phyloP scores from a whole-genome alignment of 805 yeast genomes.

The Ogataea ganodermae region DNA sequence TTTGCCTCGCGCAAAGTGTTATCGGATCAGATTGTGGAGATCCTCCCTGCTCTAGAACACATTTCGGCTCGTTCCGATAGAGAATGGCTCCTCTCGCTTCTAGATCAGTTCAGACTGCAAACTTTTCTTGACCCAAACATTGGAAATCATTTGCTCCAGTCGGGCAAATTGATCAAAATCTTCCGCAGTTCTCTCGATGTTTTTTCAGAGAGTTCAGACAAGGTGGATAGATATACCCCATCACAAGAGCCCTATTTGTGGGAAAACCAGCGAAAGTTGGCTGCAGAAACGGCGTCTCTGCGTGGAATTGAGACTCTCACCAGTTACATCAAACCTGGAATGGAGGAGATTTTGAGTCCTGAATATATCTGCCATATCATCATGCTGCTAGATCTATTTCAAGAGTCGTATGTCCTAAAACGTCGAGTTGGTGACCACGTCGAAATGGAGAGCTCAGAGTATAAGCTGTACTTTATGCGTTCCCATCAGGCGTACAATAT shows the following conservation, averaged over 20 bases:
- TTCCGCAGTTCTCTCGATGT: constrained; percentile 37
- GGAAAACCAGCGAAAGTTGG: constrained; percentile 15
- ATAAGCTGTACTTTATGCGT: constrained; percentile 49
- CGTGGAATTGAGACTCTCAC: constrained; percentile 27
- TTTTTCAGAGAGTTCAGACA: constrained; percentile 8
- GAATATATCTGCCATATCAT: constrained; percentile 41
- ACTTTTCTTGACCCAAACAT: constrained; percentile 34
- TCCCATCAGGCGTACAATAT: constrained; percentile 27
- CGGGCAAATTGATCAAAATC: constrained; percentile 43
- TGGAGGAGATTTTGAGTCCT: constrained; percentile 21
- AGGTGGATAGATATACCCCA: constrained; percentile 15
- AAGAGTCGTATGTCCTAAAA: constrained; percentile 55
- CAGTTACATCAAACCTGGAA: constrained; percentile 30
- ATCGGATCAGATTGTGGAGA: constrained; percentile 53
- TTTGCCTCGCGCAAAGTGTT: constrained; percentile 47
- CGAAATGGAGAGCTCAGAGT: constrained; percentile 54
- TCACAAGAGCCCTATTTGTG: constrained; percentile 10
- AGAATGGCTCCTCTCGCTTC: constrained; percentile 45
- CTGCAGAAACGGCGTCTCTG: constrained; percentile 17
- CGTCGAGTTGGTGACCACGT: constrained; percentile 73
- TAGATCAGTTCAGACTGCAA: constrained; percentile 35
- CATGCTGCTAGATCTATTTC: constrained; percentile 53
- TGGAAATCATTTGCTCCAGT: constrained; percentile 42
- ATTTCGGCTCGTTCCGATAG: constrained; percentile 49
- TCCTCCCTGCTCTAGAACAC: constrained; percentile 53